Percentiles rank a stretch among this genome's conserved stretches.
Conservation (phyloP, 139 green algal genomes). For the Chlorella ohadii region DNA sequence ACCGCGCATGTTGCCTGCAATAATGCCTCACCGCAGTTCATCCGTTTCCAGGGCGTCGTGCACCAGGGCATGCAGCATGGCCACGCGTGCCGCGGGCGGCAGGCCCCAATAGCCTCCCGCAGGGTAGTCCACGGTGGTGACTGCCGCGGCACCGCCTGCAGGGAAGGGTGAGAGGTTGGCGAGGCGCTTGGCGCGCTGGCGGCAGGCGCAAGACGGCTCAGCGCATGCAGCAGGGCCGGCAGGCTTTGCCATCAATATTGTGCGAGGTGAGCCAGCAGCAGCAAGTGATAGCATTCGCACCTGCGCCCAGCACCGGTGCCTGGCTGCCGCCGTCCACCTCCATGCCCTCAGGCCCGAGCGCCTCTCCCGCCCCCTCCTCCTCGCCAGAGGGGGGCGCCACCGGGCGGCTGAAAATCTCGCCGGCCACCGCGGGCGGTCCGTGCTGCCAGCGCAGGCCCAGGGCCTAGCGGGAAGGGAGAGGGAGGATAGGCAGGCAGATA, state of each 20-base stretch:
- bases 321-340: not conserved
- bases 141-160: not conserved
- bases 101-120: constrained; percentile 52
- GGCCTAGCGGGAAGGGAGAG: not conserved
- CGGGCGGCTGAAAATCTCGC: constrained; percentile 24
- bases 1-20: too few species aligned
- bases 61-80: constrained; percentile 48
- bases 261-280: too few species aligned
- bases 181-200: too few species aligned
- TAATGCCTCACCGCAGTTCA: constrained; percentile 42
- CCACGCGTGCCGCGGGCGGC: constrained; percentile 31
- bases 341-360: too few species aligned
- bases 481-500: too few species aligned
- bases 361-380: not conserved
- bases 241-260: too few species aligned
- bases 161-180: not conserved
- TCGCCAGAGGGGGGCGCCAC: not conserved
- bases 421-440: constrained; percentile 30
- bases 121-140: constrained; percentile 19
- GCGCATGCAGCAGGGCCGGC: too few species aligned
- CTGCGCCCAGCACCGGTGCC: not conserved
- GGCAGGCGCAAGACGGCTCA: too few species aligned
- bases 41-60: constrained; percentile 55
- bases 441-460: constrained; percentile 22
- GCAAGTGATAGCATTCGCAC: too few species aligned